Evolutionary conservation across 225 moss, liverwort and hornwort genomes (phyloP).

Genomic region (Pseudoscleropodium purum): DNA sequence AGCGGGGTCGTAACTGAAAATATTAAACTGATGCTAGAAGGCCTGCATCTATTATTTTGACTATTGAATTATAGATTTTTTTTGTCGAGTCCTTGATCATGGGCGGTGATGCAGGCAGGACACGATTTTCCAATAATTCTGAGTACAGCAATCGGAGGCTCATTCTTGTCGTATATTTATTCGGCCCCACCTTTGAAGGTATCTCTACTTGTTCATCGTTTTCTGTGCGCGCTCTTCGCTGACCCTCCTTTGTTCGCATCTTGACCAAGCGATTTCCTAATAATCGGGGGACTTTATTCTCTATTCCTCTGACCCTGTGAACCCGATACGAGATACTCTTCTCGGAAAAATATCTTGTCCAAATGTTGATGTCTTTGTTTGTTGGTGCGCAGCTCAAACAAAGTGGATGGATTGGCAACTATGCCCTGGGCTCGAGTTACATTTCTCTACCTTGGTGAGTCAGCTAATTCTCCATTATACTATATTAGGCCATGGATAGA

Average conservation of each 20-base stretch:
- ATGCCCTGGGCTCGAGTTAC: conserved; percentile 83
- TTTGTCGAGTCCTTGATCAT: neutral
- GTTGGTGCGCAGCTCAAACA: conserved; percentile 61
- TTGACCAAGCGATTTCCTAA: neutral
- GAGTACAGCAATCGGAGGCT: conserved; percentile 64
- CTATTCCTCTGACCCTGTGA: neutral
- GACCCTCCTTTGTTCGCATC: neutral
- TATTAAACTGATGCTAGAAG: neutral
- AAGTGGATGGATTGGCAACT: conserved; percentile 94
- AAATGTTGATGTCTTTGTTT: neutral
- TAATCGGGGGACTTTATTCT: neutral
- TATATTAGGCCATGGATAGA: neutral
- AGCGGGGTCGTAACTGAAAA: neutral
- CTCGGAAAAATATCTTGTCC: neutral
- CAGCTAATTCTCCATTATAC: neutral
- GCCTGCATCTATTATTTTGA: neutral
- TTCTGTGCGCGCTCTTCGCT: neutral
- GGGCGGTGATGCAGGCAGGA: conserved; percentile 57
- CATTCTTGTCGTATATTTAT: conserved; percentile 87
- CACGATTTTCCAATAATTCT: conserved; percentile 81
- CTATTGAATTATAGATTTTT: neutral
- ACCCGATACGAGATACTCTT: neutral
- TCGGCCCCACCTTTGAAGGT: conserved; percentile 98
- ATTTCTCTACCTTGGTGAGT: conserved; percentile 82
- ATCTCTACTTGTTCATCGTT: neutral